Conservation (phyloP, 768 basidiomycete species). For the Collybia nuda region DNA sequence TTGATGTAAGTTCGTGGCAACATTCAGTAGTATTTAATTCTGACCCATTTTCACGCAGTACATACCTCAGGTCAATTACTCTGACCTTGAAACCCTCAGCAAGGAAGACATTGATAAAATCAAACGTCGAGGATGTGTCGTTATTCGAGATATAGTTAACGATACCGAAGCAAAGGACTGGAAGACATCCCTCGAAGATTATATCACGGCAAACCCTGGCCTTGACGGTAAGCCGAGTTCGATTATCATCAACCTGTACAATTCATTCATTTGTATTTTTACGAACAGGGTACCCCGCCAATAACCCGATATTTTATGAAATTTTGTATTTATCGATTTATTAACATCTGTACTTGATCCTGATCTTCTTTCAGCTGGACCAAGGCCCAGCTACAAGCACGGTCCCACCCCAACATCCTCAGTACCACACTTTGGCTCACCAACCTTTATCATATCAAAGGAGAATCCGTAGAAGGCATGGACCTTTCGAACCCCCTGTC, state of each 20-base stretch:
- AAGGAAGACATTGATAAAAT: constrained; percentile 47
- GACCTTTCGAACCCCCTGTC: constrained; percentile 60
- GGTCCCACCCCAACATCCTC: constrained; percentile 66
- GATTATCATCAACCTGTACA: not conserved
- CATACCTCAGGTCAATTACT: constrained; percentile 64
- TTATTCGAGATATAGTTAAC: constrained; percentile 61
- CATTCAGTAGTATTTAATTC: too few species aligned
- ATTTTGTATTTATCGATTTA: constrained; percentile 51
- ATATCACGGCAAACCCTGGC: constrained; percentile 55
- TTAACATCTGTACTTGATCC: not conserved
- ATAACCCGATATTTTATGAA: constrained; percentile 70
- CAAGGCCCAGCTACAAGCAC: constrained; percentile 59
- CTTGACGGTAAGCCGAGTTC: constrained; percentile 43
- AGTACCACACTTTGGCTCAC: constrained; percentile 59
- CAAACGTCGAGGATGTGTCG: constrained; percentile 56
- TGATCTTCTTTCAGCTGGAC: constrained; percentile 32
- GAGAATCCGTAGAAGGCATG: constrained; percentile 46
- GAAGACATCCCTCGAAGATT: constrained; percentile 56
- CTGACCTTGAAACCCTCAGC: constrained; percentile 47
- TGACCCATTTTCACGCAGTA: constrained; percentile 32
- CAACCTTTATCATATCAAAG: constrained; percentile 53
- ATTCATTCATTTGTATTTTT: not conserved
- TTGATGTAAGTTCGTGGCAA: too few species aligned
- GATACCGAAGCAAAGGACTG: constrained; percentile 54
- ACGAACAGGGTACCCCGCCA: constrained; percentile 45